A percentile compares a stretch with the other conserved stretches of the same genome.
Conservation (phyloP, 2,329 filamentous ascomycete genomes). For the Fusarium miscanthi region DNA sequence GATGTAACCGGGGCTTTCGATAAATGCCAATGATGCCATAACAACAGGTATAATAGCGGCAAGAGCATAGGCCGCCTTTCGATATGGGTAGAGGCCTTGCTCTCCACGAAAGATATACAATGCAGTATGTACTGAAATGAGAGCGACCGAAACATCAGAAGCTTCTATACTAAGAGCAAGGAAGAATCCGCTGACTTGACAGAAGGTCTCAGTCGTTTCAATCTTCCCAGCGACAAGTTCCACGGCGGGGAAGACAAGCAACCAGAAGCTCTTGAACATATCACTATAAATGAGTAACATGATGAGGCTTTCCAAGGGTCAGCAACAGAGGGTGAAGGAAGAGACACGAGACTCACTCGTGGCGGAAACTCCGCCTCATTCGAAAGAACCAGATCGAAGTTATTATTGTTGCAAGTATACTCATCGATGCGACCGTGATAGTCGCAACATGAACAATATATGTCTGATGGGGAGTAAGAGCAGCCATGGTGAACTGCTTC, state of each 20-base stretch:
- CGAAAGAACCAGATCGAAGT: constrained; percentile 78
- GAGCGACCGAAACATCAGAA: constrained; percentile 76
- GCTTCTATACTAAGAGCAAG: constrained; percentile 74
- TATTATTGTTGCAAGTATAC: constrained; percentile 65
- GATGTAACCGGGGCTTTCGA: constrained; percentile 67
- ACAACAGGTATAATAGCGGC: constrained; percentile 69
- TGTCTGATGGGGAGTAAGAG: constrained; percentile 32
- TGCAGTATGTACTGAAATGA: constrained; percentile 79
- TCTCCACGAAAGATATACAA: constrained; percentile 75
- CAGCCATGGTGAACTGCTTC: constrained; percentile 32
- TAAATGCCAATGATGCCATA: constrained; percentile 72
- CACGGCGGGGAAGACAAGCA: constrained; percentile 72
- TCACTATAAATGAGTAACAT: constrained; percentile 80
- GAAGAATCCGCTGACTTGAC: constrained; percentile 76
- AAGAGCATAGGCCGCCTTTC: constrained; percentile 66
- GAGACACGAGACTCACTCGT: constrained; percentile 55
- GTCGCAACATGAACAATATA: constrained; percentile 46
- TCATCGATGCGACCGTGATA: constrained; percentile 60
- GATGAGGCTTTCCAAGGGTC: constrained; percentile 68
- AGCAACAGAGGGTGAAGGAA: background rate
- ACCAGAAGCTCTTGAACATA: constrained; percentile 75
- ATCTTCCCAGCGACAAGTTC: constrained; percentile 65
- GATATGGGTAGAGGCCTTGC: constrained; percentile 76
- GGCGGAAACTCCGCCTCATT: constrained; percentile 79
- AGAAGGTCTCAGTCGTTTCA: constrained; percentile 64